These are phyloP conservation scores for Elongisporangium senticosum DNA, from an alignment of 352 stramenopile species.

Conservation along the genomic window DNA sequence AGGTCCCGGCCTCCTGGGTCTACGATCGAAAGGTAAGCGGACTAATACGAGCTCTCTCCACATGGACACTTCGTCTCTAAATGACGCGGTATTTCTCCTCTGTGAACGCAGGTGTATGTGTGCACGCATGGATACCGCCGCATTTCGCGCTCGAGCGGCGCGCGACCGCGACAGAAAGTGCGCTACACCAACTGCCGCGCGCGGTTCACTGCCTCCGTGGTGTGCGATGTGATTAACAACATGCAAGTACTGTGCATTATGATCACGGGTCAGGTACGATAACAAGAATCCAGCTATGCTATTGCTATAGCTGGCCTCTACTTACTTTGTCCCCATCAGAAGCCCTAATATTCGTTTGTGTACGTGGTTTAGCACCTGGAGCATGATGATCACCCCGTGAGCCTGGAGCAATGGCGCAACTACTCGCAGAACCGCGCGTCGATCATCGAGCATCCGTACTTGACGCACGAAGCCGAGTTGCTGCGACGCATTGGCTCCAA, in stretches of 20 bases:
- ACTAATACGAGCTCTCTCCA: conserved; percentile 9
- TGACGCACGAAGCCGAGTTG: conserved; percentile 66
- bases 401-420: conserved; percentile 63
- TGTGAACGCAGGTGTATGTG: conserved; percentile 48
- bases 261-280: conserved; percentile 28
- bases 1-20: conserved; percentile 56
- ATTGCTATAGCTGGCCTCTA: neutral
- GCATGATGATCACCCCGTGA: conserved; percentile 62
- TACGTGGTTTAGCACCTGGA: conserved; percentile 33
- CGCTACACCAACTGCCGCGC: conserved; percentile 66
- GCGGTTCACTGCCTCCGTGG: conserved; percentile 58
- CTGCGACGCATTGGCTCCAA: conserved; percentile 66
- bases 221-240: conserved; percentile 44
- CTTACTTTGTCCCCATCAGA: neutral
- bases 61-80: neutral
- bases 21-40: conserved; percentile 64
- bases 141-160: conserved; percentile 53
- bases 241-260: conserved; percentile 59
- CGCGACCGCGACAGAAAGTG: conserved; percentile 58
- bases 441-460: conserved; percentile 63
- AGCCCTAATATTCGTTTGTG: neutral
- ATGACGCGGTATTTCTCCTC: conserved; percentile 1
- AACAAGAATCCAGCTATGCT: neutral
- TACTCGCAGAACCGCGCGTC: conserved; percentile 75
- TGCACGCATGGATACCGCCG: conserved; percentile 72